Base-by-base conservation (phyloP, 257 asterid genomes). In the Solanum pennellii region DNA sequence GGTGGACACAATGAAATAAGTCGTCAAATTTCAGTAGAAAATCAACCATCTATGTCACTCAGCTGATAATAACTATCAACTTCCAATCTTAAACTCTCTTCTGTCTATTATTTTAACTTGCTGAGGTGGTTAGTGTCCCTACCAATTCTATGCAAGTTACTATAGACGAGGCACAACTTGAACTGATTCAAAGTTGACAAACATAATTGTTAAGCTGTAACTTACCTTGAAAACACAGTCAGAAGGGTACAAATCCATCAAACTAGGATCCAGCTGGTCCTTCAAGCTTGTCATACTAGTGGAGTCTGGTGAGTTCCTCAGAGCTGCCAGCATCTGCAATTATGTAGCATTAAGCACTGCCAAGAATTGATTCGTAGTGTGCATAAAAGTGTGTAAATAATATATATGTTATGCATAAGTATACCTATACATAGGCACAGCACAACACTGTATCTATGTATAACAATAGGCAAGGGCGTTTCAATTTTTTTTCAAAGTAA, bases 181-280 rank as follows among this genome's bases (percentile, higher is more conserved):
- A 74, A 39, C 82, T 39, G 82, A 74, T 74, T 37, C 31, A 74
- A 74, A 84, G 80, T 52, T 47, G 68, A 49, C 52, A 73, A 27
- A 68, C 31, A 2, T 18, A 52, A 59, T 13, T 18, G 35, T 9
- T 73, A 45, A 72, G 83, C 20, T 72, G 82, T 37, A 31, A 33
- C 44, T 27, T 94, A 97, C 98, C 99, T 95, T 97, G 89, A 91
- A 95, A 86, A 95, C 95, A 86, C 99, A 97, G 91, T 97, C 99
- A 7, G 95, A 97, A 31, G 99, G 98, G 87, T 93, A 97, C 89
- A 97, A 86, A 88, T 95, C 97, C 98, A 91, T 91, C 89, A 97
- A 77, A 89, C 90, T 92, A 20, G 97, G 97, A 90, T 97, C 98
- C 27, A 93, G 89, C 69, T 92, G 97, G 86, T 95, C 98, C 86